Evolutionary conservation across 2,329 filamentous ascomycete genomes (phyloP), one percentile per base, ranked within the genome.

Genomic region (Pseudogymnoascus sp.): DNA sequence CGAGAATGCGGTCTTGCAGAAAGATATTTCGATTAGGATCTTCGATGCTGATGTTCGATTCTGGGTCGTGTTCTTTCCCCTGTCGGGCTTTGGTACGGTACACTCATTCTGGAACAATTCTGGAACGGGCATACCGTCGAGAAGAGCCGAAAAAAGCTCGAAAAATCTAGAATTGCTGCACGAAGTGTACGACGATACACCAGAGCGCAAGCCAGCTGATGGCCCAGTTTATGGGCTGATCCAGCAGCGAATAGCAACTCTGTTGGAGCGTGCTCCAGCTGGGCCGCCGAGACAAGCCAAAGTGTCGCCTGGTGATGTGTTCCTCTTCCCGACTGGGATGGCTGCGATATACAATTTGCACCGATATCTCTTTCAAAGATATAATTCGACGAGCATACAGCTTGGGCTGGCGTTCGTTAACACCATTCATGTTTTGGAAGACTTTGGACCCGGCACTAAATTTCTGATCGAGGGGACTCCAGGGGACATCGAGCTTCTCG

Each of bases 331-430:
- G 34, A 37, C 34, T 37, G 34, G 34, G 34, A 37, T 14, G 34
- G 12, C 23, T 12, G 34, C 12, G 34, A 36, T 36, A 36, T 37
- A 37, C 4, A 71, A 76, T 23, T 65, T 76, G 1, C 78, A 79
- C 37, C 73, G 74, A 42, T 71, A 75, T 2, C 68, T 83, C 8
- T 65, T 73, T 2, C 68, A 71, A 26, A 68, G 74, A 31, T 73
- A 75, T 1, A 71, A 74, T 0, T 69, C 73, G 2, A 75, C 73
- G 36, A 73, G 76, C 4, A 75, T 79, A 5, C 71, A 80, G 11
- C 74, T 85, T 26, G 82, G 83, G 6, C 72, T 81, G n/a, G 72
- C 80, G 2, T 85, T 84, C 68, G 77, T 81, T 66, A 78, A 75
- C 64, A 82, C 80, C 0, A 76, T 77, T 37, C 76, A 80, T 37